A percentile compares a stretch with the other conserved stretches of the same genome.
phyloP scores from a whole-genome alignment of 2,329 filamentous ascomycete genomes.

The Cladophialophora immunda region DNA sequence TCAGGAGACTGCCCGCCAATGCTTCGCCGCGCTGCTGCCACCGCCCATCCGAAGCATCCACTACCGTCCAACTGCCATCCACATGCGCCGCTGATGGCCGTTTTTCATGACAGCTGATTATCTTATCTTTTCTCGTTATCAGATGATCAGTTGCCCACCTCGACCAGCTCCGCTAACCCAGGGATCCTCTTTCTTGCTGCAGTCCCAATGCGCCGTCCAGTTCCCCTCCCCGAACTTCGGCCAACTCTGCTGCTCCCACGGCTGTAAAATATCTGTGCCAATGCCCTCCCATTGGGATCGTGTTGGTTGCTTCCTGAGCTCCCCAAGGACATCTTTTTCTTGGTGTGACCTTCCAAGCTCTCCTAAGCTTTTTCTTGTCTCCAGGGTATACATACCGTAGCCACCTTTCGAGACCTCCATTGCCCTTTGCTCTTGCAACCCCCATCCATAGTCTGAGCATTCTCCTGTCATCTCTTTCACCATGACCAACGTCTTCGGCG shows the following conservation, averaged over 20 bases:
- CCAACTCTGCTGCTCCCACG: background rate
- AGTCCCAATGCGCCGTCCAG: background rate
- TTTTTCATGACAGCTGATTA: slow-evolving; percentile 15
- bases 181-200: background rate
- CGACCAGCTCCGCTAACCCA: background rate
- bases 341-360: background rate
- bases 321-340: background rate
- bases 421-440: background rate
- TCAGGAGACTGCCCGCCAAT: slow-evolving; percentile 14
- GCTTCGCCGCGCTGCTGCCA: background rate
- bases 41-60: background rate
- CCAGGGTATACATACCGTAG: background rate
- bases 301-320: background rate
- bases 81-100: background rate
- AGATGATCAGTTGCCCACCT: slow-evolving; percentile 23
- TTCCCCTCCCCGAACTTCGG: slow-evolving; percentile 1
- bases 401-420: background rate
- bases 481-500: slow-evolving; percentile 76
- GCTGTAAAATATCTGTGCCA: background rate
- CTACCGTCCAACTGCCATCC: background rate
- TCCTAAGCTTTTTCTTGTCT: background rate
- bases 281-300: background rate
- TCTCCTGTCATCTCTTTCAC: slow-evolving; percentile 46
- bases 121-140: slow-evolving; percentile 27
- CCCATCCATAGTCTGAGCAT: too few relatives aligned